Evolutionary conservation across 2,329 filamentous ascomycete genomes (phyloP), one percentile per base, ranked within the genome.

Genomic region (Nothopassalora personata): DNA sequence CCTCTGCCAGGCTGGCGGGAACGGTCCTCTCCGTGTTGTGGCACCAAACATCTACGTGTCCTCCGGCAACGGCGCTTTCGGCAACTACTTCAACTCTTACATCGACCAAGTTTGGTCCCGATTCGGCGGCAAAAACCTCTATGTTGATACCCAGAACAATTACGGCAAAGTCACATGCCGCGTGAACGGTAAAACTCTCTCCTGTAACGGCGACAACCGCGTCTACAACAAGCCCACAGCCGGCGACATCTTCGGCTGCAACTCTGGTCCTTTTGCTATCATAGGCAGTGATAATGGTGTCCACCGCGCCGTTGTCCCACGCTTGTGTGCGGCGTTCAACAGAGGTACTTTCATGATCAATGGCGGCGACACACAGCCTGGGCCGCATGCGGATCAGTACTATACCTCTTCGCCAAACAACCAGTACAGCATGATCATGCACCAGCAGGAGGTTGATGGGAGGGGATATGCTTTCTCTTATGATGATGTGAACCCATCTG

Each of bases 271-370:
- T 0, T 87, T 88, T 64, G 75, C 77, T 63, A 71, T 80, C 2
- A 60, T 74, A 54, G 65, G 79, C 59, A 66, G 65, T 2, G 70
- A 74, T 15, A 76, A 76, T 53, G 68, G 63, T 15, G 72, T 75
- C 27, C 75, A 79, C 55, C 73, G 75, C 59, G 86, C 86, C 43
- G 81, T 92, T 52, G 85, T 86, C 1, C 87, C 90, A 0, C 81
- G 90, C n/a, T 76, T 95, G 10, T 84, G 87, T 1, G 90, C 90
- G 1, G 89, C 88, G 0, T 83, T 93, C 67, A 90, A 92, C 73
- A 82, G 90, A 19, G 84, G 83, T 15, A 93, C 88, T 5, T 74
- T 94, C 58, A 72, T 89, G 57, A 69, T 72, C 1, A 66, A 68
- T 1, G 80, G 77, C 1, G 81, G 81, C 36, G 69, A 80, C 63